phyloP scores from a whole-genome alignment of 2,329 filamentous ascomycete genomes.

The Fusarium sulawesiense region DNA sequence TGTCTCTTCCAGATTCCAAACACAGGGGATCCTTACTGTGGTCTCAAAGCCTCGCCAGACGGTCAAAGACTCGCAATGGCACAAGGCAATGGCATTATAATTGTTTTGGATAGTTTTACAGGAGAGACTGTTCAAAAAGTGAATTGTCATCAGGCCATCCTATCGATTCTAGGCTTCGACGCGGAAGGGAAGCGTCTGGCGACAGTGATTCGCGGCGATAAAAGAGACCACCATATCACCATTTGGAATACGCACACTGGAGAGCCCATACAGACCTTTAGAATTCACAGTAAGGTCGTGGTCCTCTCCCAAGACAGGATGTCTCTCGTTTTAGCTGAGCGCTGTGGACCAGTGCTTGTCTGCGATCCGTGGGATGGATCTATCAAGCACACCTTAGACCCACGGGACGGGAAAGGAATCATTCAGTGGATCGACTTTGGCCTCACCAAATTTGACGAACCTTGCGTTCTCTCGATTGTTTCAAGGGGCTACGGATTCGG shows the following conservation, averaged over 20 bases:
- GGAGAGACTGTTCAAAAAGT: no score
- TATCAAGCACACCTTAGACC: rapidly evolving
- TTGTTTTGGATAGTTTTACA: no score
- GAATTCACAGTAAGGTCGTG: no score
- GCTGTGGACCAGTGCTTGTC: rapidly evolving
- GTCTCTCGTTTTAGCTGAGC: rapidly evolving
- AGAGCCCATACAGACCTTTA: rapidly evolving
- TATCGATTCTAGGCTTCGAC: no score
- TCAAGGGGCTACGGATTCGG: rapidly evolving
- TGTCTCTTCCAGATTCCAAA: rapidly evolving
- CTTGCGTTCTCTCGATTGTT: background rate
- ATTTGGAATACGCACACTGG: no score
- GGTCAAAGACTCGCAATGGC: background rate
- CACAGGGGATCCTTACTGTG: rapidly evolving
- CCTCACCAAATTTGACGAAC: rapidly evolving
- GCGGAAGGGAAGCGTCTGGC: no score
- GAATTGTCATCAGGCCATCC: rapidly evolving
- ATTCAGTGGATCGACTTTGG: background rate
- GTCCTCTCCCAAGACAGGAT: rapidly evolving
- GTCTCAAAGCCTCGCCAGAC: background rate
- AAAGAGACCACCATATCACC: no score
- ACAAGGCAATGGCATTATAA: rapidly evolving
- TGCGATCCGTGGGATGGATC: background rate
- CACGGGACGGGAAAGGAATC: rapidly evolving
- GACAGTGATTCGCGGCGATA: no score